Percentiles rank a stretch among this genome's conserved stretches.
Conservation (phyloP, 2,329 filamentous ascomycete species). For the Diplodia corticola region DNA sequence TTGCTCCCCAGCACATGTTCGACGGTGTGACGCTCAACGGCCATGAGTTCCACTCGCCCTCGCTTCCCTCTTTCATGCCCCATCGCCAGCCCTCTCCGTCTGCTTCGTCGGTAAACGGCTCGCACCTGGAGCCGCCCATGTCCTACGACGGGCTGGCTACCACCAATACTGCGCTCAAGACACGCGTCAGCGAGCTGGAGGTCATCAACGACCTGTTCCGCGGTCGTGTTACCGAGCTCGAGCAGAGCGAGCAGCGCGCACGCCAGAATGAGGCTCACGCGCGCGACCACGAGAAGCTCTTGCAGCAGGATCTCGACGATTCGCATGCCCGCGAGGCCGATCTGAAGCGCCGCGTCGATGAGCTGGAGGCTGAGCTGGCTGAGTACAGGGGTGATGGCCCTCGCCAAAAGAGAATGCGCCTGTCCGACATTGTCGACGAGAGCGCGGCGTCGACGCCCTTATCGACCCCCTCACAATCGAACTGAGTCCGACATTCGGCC, state of each 20-base stretch:
- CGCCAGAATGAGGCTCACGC: slow-evolving; percentile 62
- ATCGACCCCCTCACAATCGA: slow-evolving; percentile 24
- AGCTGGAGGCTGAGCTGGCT: slow-evolving; percentile 45
- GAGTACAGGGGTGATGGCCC: slow-evolving; percentile 43
- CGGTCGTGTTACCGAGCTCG: slow-evolving; percentile 69
- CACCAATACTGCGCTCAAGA: slow-evolving; percentile 85
- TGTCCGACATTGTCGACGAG: slow-evolving; percentile 56
- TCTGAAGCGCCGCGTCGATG: slow-evolving; percentile 78
- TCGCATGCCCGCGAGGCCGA: slow-evolving; percentile 76
- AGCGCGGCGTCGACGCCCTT: slow-evolving; percentile 40
- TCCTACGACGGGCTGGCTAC: slow-evolving; percentile 78
- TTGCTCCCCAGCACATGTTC: slow-evolving; percentile 76
- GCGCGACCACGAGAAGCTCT: slow-evolving; percentile 52
- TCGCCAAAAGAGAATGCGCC: slow-evolving; percentile 56
- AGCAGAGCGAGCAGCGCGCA: slow-evolving; percentile 71
- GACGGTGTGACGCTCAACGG: slow-evolving; percentile 68
- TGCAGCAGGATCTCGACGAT: slow-evolving; percentile 67
- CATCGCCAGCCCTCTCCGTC: slow-evolving; percentile 57
- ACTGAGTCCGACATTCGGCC: neutral
- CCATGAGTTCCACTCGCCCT: slow-evolving; percentile 64
- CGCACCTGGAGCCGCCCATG: slow-evolving; percentile 69
- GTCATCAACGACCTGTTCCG: slow-evolving; percentile 78
- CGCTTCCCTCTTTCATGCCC: slow-evolving; percentile 45
- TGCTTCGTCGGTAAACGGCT: slow-evolving; percentile 58
- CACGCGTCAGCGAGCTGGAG: slow-evolving; percentile 90